Percentiles rank a stretch among this genome's conserved stretches.
phyloP scores from a whole-genome alignment of 176 grass and related monocot species.

The Puya raimondii region DNA sequence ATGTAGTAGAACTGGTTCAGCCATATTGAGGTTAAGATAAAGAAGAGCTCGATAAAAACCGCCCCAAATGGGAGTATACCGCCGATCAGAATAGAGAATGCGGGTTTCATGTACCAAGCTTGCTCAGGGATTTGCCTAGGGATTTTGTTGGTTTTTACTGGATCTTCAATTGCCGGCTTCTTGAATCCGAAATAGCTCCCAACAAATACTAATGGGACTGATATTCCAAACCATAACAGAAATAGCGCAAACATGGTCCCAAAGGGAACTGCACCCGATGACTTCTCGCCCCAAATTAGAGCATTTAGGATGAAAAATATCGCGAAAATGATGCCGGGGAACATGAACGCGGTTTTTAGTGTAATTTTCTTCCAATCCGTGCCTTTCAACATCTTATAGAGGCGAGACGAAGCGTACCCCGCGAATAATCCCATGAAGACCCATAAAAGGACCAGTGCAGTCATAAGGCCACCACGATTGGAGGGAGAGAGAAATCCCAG shows the following conservation, averaged over 20 bases:
- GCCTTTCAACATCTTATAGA: constrained; percentile 28
- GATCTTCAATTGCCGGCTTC: constrained; percentile 21
- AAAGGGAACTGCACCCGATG: constrained; percentile 30
- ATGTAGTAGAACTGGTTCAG: constrained; percentile 26
- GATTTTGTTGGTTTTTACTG: constrained; percentile 23
- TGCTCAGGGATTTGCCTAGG: constrained; percentile 24
- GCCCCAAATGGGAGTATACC: constrained; percentile 27
- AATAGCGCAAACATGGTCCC: constrained; percentile 27
- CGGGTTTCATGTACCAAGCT: constrained; percentile 24
- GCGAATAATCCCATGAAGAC: constrained; percentile 27
- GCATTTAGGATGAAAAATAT: constrained; percentile 24
- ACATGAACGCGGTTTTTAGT: constrained; percentile 22
- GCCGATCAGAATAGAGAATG: constrained; percentile 21
- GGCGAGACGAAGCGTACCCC: constrained; percentile 17
- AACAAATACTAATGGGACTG: constrained; percentile 20
- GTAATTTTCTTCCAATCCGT: constrained; percentile 27
- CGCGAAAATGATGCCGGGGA: constrained; percentile 18
- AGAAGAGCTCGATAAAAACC: constrained; percentile 23
- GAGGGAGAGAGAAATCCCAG: constrained; percentile 27
- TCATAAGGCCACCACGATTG: constrained; percentile 26
- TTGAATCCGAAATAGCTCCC: constrained; percentile 25
- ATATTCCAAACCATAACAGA: constrained; percentile 28
- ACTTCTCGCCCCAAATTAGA: constrained; percentile 27
- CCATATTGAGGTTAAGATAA: constrained; percentile 20
- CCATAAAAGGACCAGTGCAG: constrained; percentile 30